Conservation (phyloP, 805 yeast genomes). For the Yamadazyma tumulicola region DNA sequence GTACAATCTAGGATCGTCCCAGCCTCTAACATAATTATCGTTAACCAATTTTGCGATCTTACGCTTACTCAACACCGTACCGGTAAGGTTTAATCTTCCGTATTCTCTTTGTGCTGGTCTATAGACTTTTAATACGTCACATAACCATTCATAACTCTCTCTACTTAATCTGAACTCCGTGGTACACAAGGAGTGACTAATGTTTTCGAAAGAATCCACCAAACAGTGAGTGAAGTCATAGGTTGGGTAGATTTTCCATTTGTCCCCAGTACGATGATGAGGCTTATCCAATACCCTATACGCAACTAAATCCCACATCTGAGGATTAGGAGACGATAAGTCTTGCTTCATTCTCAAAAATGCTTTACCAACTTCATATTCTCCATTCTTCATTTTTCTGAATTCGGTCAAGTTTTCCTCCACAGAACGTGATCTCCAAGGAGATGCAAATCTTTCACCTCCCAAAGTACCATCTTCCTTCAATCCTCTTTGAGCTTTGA, state of each 20-base stretch:
- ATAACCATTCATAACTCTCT: constrained; percentile 97
- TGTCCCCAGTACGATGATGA: constrained; percentile 94
- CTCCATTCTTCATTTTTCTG: constrained; percentile 88
- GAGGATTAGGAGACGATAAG: constrained; percentile 85
- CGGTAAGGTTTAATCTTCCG: constrained; percentile 92
- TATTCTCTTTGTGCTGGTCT: constrained; percentile 99
- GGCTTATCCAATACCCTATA: constrained; percentile 89
- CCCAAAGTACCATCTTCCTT: constrained; percentile 91
- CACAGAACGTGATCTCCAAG: constrained; percentile 64
- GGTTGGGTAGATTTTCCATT: constrained; percentile 98
- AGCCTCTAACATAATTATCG: constrained; percentile 78
- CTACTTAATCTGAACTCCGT: constrained; percentile 90
- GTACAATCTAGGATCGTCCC: constrained; percentile 98
- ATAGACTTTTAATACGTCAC: constrained; percentile 91
- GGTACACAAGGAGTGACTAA: constrained; percentile 93
- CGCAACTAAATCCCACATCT: constrained; percentile 99
- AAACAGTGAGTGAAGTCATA: constrained; percentile 98
- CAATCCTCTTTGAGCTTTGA: constrained; percentile 85
- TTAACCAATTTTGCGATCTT: constrained; percentile 91
- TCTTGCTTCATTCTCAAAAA: constrained; percentile 97
- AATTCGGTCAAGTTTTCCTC: constrained; percentile 79
- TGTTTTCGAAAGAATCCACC: constrained; percentile 96
- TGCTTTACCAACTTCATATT: constrained; percentile 85
- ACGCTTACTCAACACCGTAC: constrained; percentile 91
- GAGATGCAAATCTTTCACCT: constrained; percentile 84